These are phyloP conservation scores for Colletotrichum higginsianum DNA, from an alignment of 2,329 filamentous ascomycete genomes.

Conservation along the genomic window DNA sequence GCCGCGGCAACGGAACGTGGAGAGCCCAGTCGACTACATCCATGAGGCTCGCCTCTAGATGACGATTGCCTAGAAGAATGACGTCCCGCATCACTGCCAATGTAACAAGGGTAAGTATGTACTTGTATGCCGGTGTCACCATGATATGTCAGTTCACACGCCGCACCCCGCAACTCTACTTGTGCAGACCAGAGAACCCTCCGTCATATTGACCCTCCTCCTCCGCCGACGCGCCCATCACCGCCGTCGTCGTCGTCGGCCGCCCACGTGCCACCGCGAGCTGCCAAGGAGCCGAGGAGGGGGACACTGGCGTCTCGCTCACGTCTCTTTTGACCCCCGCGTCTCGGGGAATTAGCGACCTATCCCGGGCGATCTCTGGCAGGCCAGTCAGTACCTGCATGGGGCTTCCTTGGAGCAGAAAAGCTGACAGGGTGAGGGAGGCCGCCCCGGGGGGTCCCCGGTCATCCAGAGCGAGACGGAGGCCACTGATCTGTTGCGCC, in stretches of 20 bases:
- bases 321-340: not conserved
- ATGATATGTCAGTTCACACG: constrained; percentile 7
- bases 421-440: constrained; percentile 10
- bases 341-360: not conserved
- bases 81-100: too few species aligned
- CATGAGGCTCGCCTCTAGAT: not conserved
- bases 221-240: not conserved
- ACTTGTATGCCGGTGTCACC: not conserved
- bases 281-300: not conserved
- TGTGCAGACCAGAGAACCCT: constrained; percentile 6
- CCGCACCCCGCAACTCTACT: too few species aligned
- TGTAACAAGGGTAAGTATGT: too few species aligned
- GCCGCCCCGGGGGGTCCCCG: not conserved
- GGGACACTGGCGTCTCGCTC: not conserved
- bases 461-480: not conserved
- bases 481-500: constrained; percentile 15
- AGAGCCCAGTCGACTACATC: not conserved
- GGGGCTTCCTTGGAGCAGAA: constrained; percentile 1
- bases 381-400: not conserved
- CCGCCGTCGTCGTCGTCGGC: not conserved
- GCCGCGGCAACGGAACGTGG: constrained; percentile 23
- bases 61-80: not conserved
- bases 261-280: not conserved
- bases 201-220: not conserved
- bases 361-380: not conserved